A percentile compares a stretch with the other conserved stretches of the same genome.
phyloP scores from a whole-genome alignment of 352 stramenopile species.

The Phytophthora sp. region DNA sequence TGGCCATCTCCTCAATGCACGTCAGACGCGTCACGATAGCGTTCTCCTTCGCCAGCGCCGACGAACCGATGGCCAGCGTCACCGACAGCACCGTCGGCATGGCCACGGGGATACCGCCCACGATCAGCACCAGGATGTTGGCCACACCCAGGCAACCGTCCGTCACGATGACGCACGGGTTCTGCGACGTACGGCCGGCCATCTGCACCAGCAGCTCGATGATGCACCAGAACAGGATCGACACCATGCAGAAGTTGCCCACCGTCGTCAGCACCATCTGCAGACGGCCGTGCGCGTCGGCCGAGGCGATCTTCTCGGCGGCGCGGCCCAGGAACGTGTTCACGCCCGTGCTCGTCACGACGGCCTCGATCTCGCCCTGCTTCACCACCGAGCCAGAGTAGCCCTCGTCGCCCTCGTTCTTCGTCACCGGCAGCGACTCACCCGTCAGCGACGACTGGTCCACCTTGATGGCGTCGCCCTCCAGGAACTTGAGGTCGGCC shows the following conservation, averaged over 20 bases:
- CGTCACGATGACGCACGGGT: conserved; percentile 86
- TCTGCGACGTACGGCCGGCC: conserved; percentile 64
- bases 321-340: conserved; percentile 93
- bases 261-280: conserved; percentile 94
- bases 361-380: conserved; percentile 91
- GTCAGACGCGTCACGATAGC: conserved; percentile 93
- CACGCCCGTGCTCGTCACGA: conserved; percentile 86
- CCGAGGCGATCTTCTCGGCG: conserved; percentile 77
- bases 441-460: conserved; percentile 94
- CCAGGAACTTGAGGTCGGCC: conserved; percentile 89
- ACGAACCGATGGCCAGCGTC: conserved; percentile 92
- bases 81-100: conserved; percentile 94
- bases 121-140: conserved; percentile 89
- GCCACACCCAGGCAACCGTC: conserved; percentile 71
- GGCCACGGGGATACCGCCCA: conserved; percentile 93
- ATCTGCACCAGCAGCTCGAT: conserved; percentile 90
- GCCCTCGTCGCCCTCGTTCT: conserved; percentile 74
- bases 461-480: conserved; percentile 84
- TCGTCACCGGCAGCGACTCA: conserved; percentile 93
- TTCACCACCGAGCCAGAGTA: conserved; percentile 89
- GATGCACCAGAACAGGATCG: conserved; percentile 84
- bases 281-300: conserved; percentile 83
- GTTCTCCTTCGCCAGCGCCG: conserved; percentile 88
- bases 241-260: conserved; percentile 91
- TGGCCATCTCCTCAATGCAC: conserved; percentile 93